These are phyloP conservation scores for Pythium aristosporum DNA, from an alignment of 352 stramenopile species.

Conservation along the genomic window DNA sequence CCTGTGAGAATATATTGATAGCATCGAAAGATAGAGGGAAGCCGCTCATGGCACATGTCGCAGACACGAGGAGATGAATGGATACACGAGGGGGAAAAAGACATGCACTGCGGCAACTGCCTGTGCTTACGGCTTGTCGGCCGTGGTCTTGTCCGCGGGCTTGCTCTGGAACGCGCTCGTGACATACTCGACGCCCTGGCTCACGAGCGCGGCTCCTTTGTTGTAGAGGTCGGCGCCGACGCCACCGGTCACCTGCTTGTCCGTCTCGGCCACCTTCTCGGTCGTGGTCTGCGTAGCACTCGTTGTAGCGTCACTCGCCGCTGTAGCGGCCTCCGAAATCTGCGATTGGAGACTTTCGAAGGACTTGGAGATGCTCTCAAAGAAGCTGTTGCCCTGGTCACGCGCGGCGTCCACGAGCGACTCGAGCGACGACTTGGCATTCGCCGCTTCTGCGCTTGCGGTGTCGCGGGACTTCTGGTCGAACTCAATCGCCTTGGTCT, in stretches of 20 bases:
- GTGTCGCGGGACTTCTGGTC: conserved; percentile 36
- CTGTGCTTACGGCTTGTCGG: conserved; percentile 9
- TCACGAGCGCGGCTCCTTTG: conserved; percentile 27
- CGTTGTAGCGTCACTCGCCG: conserved; percentile 30
- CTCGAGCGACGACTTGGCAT: conserved; percentile 40
- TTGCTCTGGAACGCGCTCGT: conserved; percentile 47
- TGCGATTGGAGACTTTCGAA: conserved; percentile 38
- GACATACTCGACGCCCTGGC: conserved; percentile 60
- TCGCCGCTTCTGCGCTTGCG: conserved; percentile 39
- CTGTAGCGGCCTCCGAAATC: conserved; percentile 20
- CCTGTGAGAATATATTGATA: conserved; percentile 4
- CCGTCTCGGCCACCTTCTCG: conserved; percentile 40
- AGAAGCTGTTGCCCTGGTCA: conserved; percentile 45
- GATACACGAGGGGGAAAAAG: background rate
- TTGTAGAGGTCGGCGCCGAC: conserved; percentile 60
- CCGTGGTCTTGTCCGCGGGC: conserved; percentile 40
- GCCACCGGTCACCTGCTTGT: conserved; percentile 65
- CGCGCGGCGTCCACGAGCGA: conserved; percentile 51
- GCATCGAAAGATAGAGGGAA: background rate
- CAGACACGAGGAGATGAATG: background rate
- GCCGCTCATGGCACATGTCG: conserved; percentile 1
- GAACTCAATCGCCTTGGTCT: conserved; percentile 51
- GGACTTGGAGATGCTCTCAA: conserved; percentile 54
- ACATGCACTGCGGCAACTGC: background rate
- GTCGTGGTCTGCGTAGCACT: conserved; percentile 33